phyloP scores from a whole-genome alignment of 2,329 filamentous ascomycete genomes.

The Xylariomycetidae sp. region DNA sequence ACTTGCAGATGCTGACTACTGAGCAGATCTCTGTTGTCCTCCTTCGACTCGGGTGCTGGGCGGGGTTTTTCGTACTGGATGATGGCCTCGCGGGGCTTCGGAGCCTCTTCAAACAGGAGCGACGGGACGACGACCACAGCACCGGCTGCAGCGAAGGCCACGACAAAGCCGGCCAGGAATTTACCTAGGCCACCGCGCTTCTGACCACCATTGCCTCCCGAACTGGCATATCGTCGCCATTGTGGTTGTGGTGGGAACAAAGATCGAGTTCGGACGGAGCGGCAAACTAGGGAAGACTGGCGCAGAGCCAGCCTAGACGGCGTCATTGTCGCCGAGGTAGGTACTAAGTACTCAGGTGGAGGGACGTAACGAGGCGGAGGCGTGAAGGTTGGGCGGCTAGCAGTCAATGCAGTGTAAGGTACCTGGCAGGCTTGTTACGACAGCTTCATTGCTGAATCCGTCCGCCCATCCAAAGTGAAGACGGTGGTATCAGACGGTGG shows the following conservation, averaged over 20 bases:
- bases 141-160: constrained; percentile 19
- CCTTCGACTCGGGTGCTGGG: constrained; percentile 51
- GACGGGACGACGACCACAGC: constrained; percentile 18
- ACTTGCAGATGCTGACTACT: constrained; percentile 86
- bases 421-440: too few relatives aligned
- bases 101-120: constrained; percentile 9
- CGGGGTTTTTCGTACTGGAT: constrained; percentile 64
- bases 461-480: too few relatives aligned
- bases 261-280: constrained; percentile 9
- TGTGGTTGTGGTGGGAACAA: constrained; percentile 8
- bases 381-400: too few relatives aligned
- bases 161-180: constrained; percentile 17
- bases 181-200: constrained; percentile 12
- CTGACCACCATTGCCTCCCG: constrained; percentile 2
- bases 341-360: too few relatives aligned
- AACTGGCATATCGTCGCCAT: constrained; percentile 16
- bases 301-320: constrained; percentile 14
- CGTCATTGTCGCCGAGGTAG: constrained; percentile 10
- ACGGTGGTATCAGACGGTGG: too few relatives aligned
- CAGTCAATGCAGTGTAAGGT: too few relatives aligned
- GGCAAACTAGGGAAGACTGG: constrained; percentile 13
- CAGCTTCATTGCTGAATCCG: too few relatives aligned
- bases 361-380: too few relatives aligned
- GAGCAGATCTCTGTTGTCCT: constrained; percentile 69
- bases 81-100: constrained; percentile 37